A percentile compares a stretch with the other conserved stretches of the same genome.
Conservation (phyloP, 2,329 filamentous ascomycete genomes). For the Chrysoporthe austroafricana region DNA sequence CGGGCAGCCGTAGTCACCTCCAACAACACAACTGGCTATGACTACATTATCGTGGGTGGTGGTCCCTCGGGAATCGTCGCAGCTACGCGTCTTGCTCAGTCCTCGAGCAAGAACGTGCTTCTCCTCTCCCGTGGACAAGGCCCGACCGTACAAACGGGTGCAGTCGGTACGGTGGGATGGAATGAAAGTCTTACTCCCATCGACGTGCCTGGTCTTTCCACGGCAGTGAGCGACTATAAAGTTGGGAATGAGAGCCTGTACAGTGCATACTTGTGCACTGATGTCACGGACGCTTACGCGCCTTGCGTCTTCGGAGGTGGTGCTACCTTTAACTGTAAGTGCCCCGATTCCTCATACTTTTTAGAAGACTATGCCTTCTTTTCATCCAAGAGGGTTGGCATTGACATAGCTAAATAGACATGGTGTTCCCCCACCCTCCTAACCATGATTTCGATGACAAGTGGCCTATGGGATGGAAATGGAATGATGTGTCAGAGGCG, state of each 20-base stretch:
- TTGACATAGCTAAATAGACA: neutral
- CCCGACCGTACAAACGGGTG: conserved; percentile 39
- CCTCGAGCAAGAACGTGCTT: conserved; percentile 38
- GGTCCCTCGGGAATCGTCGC: conserved; percentile 43
- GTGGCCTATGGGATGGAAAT: conserved; percentile 39
- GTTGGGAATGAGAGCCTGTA: conserved; percentile 30
- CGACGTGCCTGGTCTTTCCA: conserved; percentile 37
- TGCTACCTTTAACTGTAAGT: conserved; percentile 40
- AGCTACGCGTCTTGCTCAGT: conserved; percentile 42
- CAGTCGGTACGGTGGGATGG: conserved; percentile 37
- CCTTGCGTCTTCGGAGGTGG: conserved; percentile 44
- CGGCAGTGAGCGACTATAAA: conserved; percentile 31
- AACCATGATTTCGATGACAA: conserved; percentile 38
- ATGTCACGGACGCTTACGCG: neutral
- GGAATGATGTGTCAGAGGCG: conserved; percentile 34
- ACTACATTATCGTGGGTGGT: conserved; percentile 45
- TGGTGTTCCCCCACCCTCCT: conserved; percentile 35
- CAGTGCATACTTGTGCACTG: conserved; percentile 17
- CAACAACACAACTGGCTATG: conserved; percentile 38
- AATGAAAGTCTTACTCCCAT: conserved; percentile 38
- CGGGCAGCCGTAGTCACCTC: conserved; percentile 15
- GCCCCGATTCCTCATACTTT: conserved; percentile 28
- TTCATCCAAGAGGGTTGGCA: neutral
- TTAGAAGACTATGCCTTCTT: neutral
- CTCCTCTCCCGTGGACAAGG: conserved; percentile 44